Percentiles rank a stretch among this genome's conserved stretches.
Conservation (phyloP, 139 green algal species). For the Coelastrella sp. region DNA sequence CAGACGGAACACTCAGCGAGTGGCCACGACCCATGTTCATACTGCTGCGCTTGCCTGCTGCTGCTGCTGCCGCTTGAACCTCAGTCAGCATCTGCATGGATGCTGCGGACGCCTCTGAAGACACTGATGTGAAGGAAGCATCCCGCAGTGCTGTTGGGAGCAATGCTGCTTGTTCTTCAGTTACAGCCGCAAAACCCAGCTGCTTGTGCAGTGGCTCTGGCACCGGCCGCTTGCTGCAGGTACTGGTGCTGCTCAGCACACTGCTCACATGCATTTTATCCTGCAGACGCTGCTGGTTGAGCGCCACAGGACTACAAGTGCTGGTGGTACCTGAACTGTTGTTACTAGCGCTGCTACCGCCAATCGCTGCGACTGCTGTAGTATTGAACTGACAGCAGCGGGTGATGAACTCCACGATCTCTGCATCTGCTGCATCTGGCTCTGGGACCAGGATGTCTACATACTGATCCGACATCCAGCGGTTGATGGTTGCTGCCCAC, state of each 20-base stretch:
- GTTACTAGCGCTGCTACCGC: background rate
- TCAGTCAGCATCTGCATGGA: constrained; percentile 22
- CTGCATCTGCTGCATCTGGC: background rate
- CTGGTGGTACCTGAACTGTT: background rate
- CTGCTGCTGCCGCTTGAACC: constrained; percentile 13
- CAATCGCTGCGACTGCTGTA: background rate
- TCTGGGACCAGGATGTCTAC: constrained; percentile 52
- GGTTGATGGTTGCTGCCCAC: constrained; percentile 51
- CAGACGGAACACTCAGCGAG: constrained; percentile 1
- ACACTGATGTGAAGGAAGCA: constrained; percentile 22
- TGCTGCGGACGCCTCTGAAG: constrained; percentile 14
- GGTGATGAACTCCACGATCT: constrained; percentile 36
- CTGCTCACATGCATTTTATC: constrained; percentile 44
- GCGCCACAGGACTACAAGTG: background rate
- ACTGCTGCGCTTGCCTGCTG: background rate
- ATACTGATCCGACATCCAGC: constrained; percentile 56
- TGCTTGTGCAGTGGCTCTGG: constrained; percentile 36
- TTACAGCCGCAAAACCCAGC: constrained; percentile 22
- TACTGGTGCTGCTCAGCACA: constrained; percentile 39
- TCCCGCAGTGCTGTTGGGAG: background rate
- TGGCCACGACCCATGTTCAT: background rate
- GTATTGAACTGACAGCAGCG: constrained; percentile 30
- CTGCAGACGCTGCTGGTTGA: constrained; percentile 24
- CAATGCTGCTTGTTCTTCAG: background rate
- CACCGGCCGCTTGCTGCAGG: constrained; percentile 20